phyloP scores from a whole-genome alignment of 1,284 basidiomycete species.

The Malassezia equina region DNA sequence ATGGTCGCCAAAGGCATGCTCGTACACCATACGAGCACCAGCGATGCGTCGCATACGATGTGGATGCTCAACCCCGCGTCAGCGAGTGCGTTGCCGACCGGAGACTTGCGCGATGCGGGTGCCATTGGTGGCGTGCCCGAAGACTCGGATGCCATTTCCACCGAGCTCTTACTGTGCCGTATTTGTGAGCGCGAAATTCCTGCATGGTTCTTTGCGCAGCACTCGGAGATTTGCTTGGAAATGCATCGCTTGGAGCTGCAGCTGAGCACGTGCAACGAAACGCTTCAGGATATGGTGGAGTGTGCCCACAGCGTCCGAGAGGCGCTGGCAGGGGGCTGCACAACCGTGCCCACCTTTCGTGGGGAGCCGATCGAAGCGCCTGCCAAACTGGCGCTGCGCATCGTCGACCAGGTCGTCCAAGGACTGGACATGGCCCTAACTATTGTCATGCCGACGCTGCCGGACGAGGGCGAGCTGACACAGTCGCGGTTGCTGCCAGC shows the following conservation, averaged over 20 bases:
- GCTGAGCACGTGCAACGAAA: constrained; percentile 85
- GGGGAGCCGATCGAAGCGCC: constrained; percentile 53
- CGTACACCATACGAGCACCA: constrained; percentile 80
- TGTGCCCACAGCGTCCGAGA: constrained; percentile 51
- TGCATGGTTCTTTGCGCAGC: constrained; percentile 99
- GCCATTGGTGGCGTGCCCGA: constrained; percentile 15
- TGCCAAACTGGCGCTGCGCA: not conserved
- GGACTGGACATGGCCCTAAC: constrained; percentile 75
- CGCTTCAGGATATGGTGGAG: constrained; percentile 70
- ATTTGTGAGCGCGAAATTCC: constrained; percentile 96
- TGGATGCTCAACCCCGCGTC: constrained; percentile 64
- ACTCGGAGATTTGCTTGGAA: constrained; percentile 97
- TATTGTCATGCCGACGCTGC: constrained; percentile 75
- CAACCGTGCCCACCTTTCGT: constrained; percentile 62
- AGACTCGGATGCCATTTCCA: constrained; percentile 33
- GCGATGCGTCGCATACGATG: constrained; percentile 87
- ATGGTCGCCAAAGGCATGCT: constrained; percentile 99
- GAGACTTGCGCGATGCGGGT: not conserved
- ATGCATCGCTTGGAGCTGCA: constrained; percentile 92
- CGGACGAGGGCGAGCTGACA: constrained; percentile 60
- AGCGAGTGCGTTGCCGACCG: not conserved
- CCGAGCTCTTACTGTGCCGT: constrained; percentile 82
- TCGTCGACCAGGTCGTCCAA: constrained; percentile 46
- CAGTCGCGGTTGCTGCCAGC: constrained; percentile 57
- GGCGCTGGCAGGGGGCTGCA: constrained; percentile 17